Evolutionary conservation across 177 flowering plant species (phyloP).

Genomic region (Vitis hybrid): DNA sequence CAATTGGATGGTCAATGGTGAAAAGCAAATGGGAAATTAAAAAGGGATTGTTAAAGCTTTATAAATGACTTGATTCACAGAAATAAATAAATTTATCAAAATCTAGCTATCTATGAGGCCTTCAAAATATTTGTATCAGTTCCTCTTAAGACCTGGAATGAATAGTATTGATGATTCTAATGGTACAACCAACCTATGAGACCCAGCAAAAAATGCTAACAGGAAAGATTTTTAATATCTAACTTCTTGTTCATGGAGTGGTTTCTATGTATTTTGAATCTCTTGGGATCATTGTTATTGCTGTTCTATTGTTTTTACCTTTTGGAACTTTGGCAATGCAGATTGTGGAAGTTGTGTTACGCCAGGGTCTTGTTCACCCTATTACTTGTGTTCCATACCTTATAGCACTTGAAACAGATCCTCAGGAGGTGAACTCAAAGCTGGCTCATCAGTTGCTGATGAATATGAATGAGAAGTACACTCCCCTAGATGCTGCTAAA

Average conservation of each 20-base stretch:
- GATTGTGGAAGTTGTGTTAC: slow-evolving; percentile 96
- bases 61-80: too few species aligned
- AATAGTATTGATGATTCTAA: too few species aligned
- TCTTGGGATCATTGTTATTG: not conserved
- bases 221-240: not conserved
- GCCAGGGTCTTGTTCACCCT: slow-evolving; percentile 99
- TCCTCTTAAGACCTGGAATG: too few species aligned
- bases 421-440: slow-evolving; percentile 77
- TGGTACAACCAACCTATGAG: too few species aligned
- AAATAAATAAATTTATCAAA: too few species aligned
- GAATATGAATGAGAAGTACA: slow-evolving; percentile 98
- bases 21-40: too few species aligned
- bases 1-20: too few species aligned
- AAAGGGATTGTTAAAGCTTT: too few species aligned
- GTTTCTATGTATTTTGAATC: not conserved
- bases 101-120: too few species aligned
- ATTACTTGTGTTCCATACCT: slow-evolving; percentile 96
- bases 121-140: too few species aligned
- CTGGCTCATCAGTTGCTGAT: slow-evolving; percentile 90
- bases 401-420: slow-evolving; percentile 96
- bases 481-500: slow-evolving; percentile 6
- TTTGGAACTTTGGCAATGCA: slow-evolving; percentile 26
- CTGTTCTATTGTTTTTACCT: not conserved
- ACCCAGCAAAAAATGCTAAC: too few species aligned
- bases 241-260: not conserved